phyloP scores from a whole-genome alignment of 176 grass and related monocot species.

The Olyra latifolia region DNA sequence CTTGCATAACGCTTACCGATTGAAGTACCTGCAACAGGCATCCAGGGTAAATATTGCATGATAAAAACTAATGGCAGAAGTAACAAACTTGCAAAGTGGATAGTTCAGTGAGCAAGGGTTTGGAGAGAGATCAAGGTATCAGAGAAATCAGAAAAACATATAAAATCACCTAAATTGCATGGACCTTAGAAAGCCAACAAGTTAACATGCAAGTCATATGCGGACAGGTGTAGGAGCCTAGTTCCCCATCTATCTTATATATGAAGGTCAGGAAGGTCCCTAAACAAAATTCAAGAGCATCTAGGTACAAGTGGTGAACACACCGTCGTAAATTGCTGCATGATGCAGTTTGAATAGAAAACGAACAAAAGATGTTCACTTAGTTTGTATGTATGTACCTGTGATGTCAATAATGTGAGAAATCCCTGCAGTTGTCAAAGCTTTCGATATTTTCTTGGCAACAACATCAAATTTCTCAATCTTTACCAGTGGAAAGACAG shows the following conservation, averaged over 20 bases:
- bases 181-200: background rate
- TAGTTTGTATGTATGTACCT: slow-evolving; percentile 42
- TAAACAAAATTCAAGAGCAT: background rate
- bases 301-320: background rate
- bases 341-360: slow-evolving; percentile 11
- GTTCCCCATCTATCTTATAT: background rate
- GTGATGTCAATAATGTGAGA: slow-evolving; percentile 88
- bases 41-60: background rate
- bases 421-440: slow-evolving; percentile 69
- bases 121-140: background rate
- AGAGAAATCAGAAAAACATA: background rate
- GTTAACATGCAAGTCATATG: background rate
- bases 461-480: slow-evolving; percentile 72
- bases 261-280: background rate
- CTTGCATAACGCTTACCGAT: slow-evolving; percentile 83
- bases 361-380: background rate
- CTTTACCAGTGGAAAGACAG: slow-evolving; percentile 83
- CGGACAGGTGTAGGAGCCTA: background rate
- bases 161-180: background rate
- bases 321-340: background rate
- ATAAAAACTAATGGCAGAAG: background rate
- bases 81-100: background rate
- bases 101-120: background rate
- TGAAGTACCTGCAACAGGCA: slow-evolving; percentile 57
- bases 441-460: slow-evolving; percentile 76